Percentiles rank a stretch among this genome's conserved stretches.
phyloP scores from a whole-genome alignment of 2,329 filamentous ascomycete genomes.

The Pseudogymnoascus sp. region DNA sequence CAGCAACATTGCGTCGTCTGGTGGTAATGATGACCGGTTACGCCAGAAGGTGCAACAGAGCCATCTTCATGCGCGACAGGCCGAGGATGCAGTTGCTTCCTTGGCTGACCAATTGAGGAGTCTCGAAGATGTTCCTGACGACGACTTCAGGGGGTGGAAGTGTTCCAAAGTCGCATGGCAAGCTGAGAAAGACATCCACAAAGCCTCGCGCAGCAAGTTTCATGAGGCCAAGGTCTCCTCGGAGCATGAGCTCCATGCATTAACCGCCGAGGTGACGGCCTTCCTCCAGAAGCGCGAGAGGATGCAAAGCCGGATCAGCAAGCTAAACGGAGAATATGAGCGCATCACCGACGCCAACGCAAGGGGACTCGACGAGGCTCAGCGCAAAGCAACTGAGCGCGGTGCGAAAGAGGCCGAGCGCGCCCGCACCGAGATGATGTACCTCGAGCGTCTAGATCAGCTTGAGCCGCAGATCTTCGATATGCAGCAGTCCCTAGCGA shows the following conservation, averaged over 20 bases:
- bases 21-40: conserved; percentile 69
- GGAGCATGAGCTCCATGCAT: conserved; percentile 54
- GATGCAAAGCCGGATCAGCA: conserved; percentile 61
- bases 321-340: conserved; percentile 65
- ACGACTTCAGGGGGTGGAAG: conserved; percentile 45
- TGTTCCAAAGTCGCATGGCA: conserved; percentile 49
- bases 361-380: conserved; percentile 37
- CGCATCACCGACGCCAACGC: conserved; percentile 62
- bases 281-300: conserved; percentile 65
- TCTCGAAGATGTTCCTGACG: conserved; percentile 56
- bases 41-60: conserved; percentile 70
- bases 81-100: conserved; percentile 49
- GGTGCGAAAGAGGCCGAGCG: conserved; percentile 23
- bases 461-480: conserved; percentile 11
- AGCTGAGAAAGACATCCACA: conserved; percentile 39
- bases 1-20: conserved; percentile 58
- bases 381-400: conserved; percentile 26
- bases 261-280: conserved; percentile 57
- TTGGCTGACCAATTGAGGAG: conserved; percentile 55
- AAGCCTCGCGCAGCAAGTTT: conserved; percentile 41
- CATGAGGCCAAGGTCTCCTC: conserved; percentile 55
- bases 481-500: conserved; percentile 10
- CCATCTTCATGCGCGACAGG: conserved; percentile 63
- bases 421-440: conserved; percentile 20
- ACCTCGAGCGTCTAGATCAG: conserved; percentile 19